These are phyloP conservation scores for Aspergillus chevalieri DNA, from an alignment of 2,329 filamentous ascomycete genomes.

Conservation along the genomic window DNA sequence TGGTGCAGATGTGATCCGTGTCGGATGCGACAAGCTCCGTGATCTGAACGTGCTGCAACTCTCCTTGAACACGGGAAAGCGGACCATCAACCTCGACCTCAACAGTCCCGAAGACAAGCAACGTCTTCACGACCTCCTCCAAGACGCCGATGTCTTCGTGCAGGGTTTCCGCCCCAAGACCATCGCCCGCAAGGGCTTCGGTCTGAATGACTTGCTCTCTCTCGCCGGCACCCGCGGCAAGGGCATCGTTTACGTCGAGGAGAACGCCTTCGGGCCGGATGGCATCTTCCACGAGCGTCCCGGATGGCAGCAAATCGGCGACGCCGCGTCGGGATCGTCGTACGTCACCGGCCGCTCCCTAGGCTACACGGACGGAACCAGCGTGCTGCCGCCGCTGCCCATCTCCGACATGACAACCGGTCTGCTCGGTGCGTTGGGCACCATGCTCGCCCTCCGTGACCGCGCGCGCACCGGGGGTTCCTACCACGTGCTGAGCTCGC, in stretches of 20 bases:
- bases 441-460: constrained; percentile 13
- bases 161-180: constrained; percentile 48
- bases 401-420: constrained; percentile 21
- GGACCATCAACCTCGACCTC: constrained; percentile 40
- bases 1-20: constrained; percentile 44
- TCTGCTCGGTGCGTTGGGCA: constrained; percentile 12
- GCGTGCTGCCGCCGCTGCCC: constrained; percentile 15
- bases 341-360: constrained; percentile 32
- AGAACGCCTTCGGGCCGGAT: constrained; percentile 49
- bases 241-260: constrained; percentile 45
- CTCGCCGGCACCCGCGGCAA: constrained; percentile 36
- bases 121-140: constrained; percentile 39
- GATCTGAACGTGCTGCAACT: constrained; percentile 27
- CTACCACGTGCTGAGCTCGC: constrained; percentile 21
- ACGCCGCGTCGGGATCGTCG: constrained; percentile 37
- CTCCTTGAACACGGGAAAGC: constrained; percentile 18
- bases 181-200: constrained; percentile 26
- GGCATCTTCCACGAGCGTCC: constrained; percentile 42
- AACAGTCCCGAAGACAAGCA: constrained; percentile 35
- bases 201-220: constrained; percentile 36
- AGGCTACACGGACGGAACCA: constrained; percentile 13
- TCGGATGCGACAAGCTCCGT: constrained; percentile 38
- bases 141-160: constrained; percentile 49
- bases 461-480: constrained; percentile 14
- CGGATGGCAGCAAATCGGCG: constrained; percentile 50